Percentiles rank a stretch among this genome's conserved stretches.
Conservation (phyloP, 2,329 filamentous ascomycete genomes). For the Cordyceps pruinosa region DNA sequence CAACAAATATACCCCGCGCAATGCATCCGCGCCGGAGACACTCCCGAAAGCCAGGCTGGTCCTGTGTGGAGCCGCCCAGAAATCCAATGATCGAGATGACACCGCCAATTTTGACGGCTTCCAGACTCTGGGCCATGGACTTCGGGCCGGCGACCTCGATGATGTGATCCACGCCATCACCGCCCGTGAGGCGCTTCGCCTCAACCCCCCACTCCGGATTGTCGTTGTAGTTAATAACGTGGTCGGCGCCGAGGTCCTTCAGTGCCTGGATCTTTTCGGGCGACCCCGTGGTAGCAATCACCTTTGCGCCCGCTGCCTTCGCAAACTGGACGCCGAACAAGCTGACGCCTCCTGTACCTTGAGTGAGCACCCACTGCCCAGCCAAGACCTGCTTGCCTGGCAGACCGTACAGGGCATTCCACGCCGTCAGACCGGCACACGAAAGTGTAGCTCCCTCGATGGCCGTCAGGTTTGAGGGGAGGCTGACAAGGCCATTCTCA, state of each 20-base stretch:
- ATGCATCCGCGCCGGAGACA: constrained; percentile 30
- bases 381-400: constrained; percentile 38
- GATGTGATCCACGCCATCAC: constrained; percentile 40
- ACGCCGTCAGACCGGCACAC: constrained; percentile 57
- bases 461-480: constrained; percentile 48
- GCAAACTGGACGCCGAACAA: constrained; percentile 58
- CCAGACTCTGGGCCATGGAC: constrained; percentile 39
- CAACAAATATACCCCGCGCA: constrained; percentile 39
- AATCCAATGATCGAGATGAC: constrained; percentile 37
- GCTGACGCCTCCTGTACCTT: constrained; percentile 65
- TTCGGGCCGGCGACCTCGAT: constrained; percentile 41
- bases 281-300: constrained; percentile 43
- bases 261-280: constrained; percentile 36
- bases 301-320: constrained; percentile 40
- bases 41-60: constrained; percentile 28
- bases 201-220: constrained; percentile 39
- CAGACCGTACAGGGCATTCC: constrained; percentile 59
- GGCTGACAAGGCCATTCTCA: constrained; percentile 59
- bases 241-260: constrained; percentile 40
- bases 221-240: constrained; percentile 44
- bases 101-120: constrained; percentile 39
- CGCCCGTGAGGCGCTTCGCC: constrained; percentile 36
- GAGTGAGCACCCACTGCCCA: constrained; percentile 55
- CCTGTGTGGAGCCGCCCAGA: constrained; percentile 23
- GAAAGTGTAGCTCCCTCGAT: constrained; percentile 50